A percentile compares a stretch with the other conserved stretches of the same genome.
Evolutionary conservation across 139 green algal species (phyloP).

Genomic region (Closterium sp.): DNA sequence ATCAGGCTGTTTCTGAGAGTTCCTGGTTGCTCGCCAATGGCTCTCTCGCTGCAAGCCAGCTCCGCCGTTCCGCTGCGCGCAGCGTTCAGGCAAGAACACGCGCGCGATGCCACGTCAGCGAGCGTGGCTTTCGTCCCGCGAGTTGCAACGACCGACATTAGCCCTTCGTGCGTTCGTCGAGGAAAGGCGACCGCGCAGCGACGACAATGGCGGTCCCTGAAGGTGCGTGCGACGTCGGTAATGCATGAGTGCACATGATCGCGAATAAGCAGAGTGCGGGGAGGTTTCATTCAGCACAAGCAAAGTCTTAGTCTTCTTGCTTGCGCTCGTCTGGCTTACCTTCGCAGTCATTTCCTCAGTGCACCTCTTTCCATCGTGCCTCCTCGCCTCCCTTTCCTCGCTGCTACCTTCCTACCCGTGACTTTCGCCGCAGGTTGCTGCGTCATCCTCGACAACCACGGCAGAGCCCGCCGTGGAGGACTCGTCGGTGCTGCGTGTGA

Average conservation of each 20-base stretch:
- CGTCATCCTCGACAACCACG: not conserved
- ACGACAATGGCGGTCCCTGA: not conserved
- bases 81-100: not conserved
- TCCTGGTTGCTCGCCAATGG: not conserved
- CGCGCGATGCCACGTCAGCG: not conserved
- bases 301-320: too few species aligned
- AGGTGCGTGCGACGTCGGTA: not conserved
- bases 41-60: not conserved
- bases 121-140: not conserved
- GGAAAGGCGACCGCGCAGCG: not conserved
- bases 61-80: slow-evolving; percentile 1
- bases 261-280: not conserved
- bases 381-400: not conserved
- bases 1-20: not conserved
- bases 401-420: not conserved
- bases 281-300: too few species aligned
- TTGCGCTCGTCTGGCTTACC: not conserved
- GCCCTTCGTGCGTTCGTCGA: not conserved
- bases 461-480: not conserved
- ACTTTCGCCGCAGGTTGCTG: not conserved
- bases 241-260: not conserved
- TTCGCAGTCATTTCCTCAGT: not conserved
- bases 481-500: slow-evolving; percentile 62
- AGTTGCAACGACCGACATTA: not conserved
- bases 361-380: not conserved